These are phyloP conservation scores for Globisporangium sylvaticum DNA, from an alignment of 352 stramenopile genomes.

Conservation along the genomic window DNA sequence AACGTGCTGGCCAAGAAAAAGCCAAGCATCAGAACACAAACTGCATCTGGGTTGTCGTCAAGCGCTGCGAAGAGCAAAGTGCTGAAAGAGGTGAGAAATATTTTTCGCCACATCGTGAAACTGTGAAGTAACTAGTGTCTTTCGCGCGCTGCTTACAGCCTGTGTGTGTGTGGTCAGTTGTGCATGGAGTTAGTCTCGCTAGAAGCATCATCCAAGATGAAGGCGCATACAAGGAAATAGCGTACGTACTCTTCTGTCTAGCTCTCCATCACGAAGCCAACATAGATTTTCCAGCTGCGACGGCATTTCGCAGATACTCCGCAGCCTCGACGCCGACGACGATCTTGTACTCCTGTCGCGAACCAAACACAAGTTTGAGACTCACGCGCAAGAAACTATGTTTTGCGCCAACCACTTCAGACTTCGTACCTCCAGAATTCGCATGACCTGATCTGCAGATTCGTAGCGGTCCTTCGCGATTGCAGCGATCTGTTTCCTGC, in stretches of 20 bases:
- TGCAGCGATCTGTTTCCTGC: constrained; percentile 25
- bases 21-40: neutral
- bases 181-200: constrained; percentile 20
- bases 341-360: constrained; percentile 38
- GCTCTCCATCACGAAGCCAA: neutral
- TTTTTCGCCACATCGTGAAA: neutral
- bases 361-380: neutral
- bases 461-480: constrained; percentile 63
- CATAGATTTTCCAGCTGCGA: constrained; percentile 28
- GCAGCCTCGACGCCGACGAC: constrained; percentile 32
- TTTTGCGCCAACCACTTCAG: neutral
- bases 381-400: neutral
- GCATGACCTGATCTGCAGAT: constrained; percentile 68
- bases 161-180: constrained; percentile 1
- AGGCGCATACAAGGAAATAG: constrained; percentile 10
- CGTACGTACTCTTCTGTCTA: neutral
- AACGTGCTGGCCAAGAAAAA: constrained; percentile 7
- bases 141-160: neutral
- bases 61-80: constrained; percentile 14
- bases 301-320: constrained; percentile 31
- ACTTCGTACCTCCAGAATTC: constrained; percentile 54
- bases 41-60: neutral
- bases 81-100: constrained; percentile 12
- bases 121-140: neutral
- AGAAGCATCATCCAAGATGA: constrained; percentile 15